A percentile compares a stretch with the other conserved stretches of the same genome.
These are phyloP conservation scores for Ehretia macrophylla DNA, from an alignment of 257 asterid genomes.

Conservation along the genomic window DNA sequence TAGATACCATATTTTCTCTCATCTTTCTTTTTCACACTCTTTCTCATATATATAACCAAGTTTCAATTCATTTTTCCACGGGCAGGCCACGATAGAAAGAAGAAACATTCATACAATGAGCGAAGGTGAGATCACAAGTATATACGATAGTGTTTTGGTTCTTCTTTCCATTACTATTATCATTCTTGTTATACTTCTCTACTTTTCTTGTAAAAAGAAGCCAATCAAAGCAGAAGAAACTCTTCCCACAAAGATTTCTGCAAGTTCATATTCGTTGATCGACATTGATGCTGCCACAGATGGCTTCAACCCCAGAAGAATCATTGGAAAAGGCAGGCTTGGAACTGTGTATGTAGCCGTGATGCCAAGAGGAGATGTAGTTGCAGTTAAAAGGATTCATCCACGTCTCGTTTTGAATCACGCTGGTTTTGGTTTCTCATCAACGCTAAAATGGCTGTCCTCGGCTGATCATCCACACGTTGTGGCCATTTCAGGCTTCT, in stretches of 20 bases:
- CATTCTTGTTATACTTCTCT: slow-evolving; percentile 30
- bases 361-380: slow-evolving; percentile 52
- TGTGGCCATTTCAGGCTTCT: slow-evolving; percentile 72
- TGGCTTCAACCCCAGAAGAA: slow-evolving; percentile 64
- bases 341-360: slow-evolving; percentile 85
- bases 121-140: slow-evolving; percentile 33
- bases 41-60: neutral
- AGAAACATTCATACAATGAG: neutral
- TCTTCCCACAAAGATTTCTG: slow-evolving; percentile 35
- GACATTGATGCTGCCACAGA: slow-evolving; percentile 83
- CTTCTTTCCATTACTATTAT: slow-evolving; percentile 32
- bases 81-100: neutral
- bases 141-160: slow-evolving; percentile 33
- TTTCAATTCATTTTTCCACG: neutral
- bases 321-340: slow-evolving; percentile 66
- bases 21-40: slow-evolving; percentile 6
- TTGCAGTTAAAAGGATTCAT: slow-evolving; percentile 73
- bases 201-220: slow-evolving; percentile 42
- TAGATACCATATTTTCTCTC: slow-evolving; percentile 1
- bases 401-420: slow-evolving; percentile 50
- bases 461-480: slow-evolving; percentile 60
- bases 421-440: slow-evolving; percentile 73
- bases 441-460: slow-evolving; percentile 58
- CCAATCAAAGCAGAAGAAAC: slow-evolving; percentile 23
- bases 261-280: slow-evolving; percentile 43